Conservation (phyloP, 2,329 filamentous ascomycete species). For the Diaporthe batatas region DNA sequence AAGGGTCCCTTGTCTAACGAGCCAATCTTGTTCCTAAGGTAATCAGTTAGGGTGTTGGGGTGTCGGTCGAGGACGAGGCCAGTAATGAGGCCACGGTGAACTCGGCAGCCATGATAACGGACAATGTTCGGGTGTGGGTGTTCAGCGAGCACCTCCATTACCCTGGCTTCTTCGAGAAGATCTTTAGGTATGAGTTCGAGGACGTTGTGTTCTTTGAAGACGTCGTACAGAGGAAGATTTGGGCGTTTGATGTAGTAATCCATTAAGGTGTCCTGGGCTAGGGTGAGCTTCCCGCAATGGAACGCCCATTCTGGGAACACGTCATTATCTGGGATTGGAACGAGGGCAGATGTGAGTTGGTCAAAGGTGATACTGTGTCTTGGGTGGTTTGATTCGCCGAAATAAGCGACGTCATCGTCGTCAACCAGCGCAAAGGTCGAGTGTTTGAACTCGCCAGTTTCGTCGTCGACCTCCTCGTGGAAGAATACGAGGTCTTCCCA, state of each 20-base stretch:
- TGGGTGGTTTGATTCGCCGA: no score
- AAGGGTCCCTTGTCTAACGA: not conserved
- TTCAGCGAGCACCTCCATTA: no score
- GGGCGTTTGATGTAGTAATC: not conserved
- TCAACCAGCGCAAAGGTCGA: not conserved
- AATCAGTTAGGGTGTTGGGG: no score
- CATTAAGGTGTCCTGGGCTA: not conserved
- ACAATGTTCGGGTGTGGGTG: no score
- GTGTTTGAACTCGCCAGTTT: not conserved
- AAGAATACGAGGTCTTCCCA: not conserved
- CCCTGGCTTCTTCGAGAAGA: no score
- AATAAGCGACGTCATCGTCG: no score
- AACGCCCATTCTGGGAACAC: not conserved
- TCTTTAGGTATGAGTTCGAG: no score
- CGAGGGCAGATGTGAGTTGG: not conserved
- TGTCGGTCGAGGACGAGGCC: no score
- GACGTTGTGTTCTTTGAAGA: no score
- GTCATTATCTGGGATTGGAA: not conserved
- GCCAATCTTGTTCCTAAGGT: not conserved
- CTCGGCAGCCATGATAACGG: no score
- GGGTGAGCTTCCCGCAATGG: not conserved
- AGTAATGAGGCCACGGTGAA: no score
- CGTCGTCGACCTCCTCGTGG: constrained; percentile 1
- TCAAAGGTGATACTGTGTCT: no score
- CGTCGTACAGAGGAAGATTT: not conserved